phyloP scores from a whole-genome alignment of 192 early-diverging fungal genomes.

The Polychytrium aggregatum region DNA sequence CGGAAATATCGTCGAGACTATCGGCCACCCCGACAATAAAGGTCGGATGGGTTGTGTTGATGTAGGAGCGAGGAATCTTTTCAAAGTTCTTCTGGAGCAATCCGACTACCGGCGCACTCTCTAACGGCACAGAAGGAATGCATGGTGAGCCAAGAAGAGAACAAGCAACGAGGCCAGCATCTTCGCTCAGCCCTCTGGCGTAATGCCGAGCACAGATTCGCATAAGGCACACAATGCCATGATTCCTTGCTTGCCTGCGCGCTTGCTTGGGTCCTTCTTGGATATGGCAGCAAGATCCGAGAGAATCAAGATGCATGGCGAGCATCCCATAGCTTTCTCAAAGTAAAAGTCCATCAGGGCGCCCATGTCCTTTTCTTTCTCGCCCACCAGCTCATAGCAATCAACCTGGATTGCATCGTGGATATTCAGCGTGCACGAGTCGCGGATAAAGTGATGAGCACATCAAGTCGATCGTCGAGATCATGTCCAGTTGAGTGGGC shows the following conservation, averaged over 20 bases:
- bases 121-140: background rate
- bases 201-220: no score
- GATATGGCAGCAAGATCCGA: conserved; percentile 68
- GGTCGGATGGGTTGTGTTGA: no score
- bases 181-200: conserved; percentile 19
- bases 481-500: no score
- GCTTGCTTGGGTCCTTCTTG: conserved; percentile 41
- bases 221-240: no score
- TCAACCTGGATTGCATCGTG: conserved; percentile 19
- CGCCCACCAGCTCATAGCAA: conserved; percentile 64
- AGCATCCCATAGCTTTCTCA: conserved; percentile 61
- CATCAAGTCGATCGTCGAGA: no score
- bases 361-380: conserved; percentile 72
- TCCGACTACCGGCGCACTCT: conserved; percentile 59
- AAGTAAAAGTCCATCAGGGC: conserved; percentile 60
- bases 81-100: no score
- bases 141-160: background rate
- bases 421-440: background rate
- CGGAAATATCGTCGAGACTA: no score
- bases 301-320: conserved; percentile 78
- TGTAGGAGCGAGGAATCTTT: no score
- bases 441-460: no score
- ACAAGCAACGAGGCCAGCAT: conserved; percentile 3
- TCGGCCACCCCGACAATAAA: no score
- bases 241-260: conserved; percentile 13